Percentiles rank a stretch among this genome's conserved stretches.
phyloP scores from a whole-genome alignment of 1,139 yeast species.

The Pichia sp. region DNA sequence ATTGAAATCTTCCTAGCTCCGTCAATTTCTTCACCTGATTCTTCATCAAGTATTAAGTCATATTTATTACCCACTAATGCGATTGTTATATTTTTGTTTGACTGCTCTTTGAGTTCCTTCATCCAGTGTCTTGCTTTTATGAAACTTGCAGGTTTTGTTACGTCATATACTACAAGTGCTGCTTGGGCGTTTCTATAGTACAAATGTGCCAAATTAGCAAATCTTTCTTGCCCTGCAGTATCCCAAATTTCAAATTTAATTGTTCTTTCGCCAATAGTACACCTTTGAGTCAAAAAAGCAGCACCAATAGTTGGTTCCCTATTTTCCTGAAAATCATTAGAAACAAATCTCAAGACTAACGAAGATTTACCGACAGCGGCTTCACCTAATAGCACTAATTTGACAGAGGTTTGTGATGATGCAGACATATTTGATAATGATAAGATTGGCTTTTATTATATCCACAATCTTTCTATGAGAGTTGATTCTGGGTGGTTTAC shows the following conservation, averaged over 20 bases:
- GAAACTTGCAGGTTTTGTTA: constrained; percentile 94
- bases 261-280: constrained; percentile 81
- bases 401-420: constrained; percentile 53
- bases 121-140: constrained; percentile 99
- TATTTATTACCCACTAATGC: constrained; percentile 91
- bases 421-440: constrained; percentile 13
- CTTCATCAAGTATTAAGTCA: constrained; percentile 46
- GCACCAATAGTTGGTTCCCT: constrained; percentile 98
- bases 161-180: constrained; percentile 91
- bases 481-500: too few species aligned
- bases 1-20: constrained; percentile 70
- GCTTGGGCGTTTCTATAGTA: constrained; percentile 98
- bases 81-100: constrained; percentile 80
- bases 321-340: constrained; percentile 94
- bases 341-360: constrained; percentile 83
- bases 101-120: constrained; percentile 92
- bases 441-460: too few species aligned
- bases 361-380: constrained; percentile 98
- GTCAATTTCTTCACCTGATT: constrained; percentile 33
- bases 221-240: constrained; percentile 97
- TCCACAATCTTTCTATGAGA: too few species aligned
- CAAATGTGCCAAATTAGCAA: constrained; percentile 96
- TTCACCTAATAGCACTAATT: constrained; percentile 85
- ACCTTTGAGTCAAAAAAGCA: constrained; percentile 91
- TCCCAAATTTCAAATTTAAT: constrained; percentile 98